Evolutionary conservation across 305 asterid species (phyloP).

Genomic region (Fraxinus angustifolia): DNA sequence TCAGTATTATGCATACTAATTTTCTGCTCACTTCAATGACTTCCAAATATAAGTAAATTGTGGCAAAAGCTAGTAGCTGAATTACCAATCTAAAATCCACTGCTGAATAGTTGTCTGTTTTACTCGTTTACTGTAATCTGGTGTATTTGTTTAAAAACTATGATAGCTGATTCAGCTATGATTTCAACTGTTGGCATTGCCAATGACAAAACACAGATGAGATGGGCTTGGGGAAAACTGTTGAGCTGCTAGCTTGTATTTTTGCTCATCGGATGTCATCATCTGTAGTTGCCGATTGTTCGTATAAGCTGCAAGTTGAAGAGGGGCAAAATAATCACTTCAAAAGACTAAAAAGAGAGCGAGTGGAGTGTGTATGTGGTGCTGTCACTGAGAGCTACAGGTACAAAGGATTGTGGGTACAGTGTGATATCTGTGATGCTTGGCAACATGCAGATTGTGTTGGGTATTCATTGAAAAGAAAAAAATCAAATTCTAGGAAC

Average conservation of each 20-base stretch:
- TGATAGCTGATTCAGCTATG: constrained; percentile 31
- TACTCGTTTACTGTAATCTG: constrained; percentile 18
- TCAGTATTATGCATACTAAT: background rate
- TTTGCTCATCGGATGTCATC: constrained; percentile 67
- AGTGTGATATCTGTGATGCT: constrained; percentile 95
- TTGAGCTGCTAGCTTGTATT: constrained; percentile 90
- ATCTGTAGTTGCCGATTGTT: constrained; percentile 41
- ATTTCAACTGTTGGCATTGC: constrained; percentile 29
- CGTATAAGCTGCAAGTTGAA: constrained; percentile 37
- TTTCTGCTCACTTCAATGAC: background rate
- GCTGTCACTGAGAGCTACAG: constrained; percentile 81
- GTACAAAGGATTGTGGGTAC: constrained; percentile 89
- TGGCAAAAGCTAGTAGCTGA: background rate
- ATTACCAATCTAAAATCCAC: constrained; percentile 5
- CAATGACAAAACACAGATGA: constrained; percentile 58
- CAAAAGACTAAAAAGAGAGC: constrained; percentile 78
- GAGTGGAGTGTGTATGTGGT: constrained; percentile 93
- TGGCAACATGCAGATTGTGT: constrained; percentile 99
- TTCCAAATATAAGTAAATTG: constrained; percentile 10
- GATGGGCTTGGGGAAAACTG: constrained; percentile 98
- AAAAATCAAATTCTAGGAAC: constrained; percentile 33
- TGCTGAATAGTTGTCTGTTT: background rate
- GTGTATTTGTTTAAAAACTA: constrained; percentile 17
- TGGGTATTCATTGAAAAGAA: constrained; percentile 63
- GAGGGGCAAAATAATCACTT: constrained; percentile 39